A percentile compares a stretch with the other conserved stretches of the same genome.
Conservation (phyloP, 2,329 filamentous ascomycete genomes). For the Alternaria atra region DNA sequence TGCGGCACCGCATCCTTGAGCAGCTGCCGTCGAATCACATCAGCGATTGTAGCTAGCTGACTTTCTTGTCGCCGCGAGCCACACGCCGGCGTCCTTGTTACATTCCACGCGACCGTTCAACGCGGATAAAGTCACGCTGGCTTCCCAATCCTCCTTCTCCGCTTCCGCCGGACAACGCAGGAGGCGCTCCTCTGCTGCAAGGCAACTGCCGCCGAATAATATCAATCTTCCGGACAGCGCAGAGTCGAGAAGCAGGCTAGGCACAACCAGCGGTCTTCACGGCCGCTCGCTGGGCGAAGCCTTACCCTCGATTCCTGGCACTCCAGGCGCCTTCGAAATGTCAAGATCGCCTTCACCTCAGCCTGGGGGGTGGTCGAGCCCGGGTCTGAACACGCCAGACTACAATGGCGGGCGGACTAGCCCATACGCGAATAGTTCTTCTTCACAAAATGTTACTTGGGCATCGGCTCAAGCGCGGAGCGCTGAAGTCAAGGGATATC, state of each 20-base stretch:
- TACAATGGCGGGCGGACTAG: conserved; percentile 72
- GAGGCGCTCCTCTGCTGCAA: conserved; percentile 52
- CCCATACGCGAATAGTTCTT: conserved; percentile 63
- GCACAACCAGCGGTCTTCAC: conserved; percentile 45
- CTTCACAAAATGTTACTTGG: conserved; percentile 73
- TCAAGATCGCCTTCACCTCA: conserved; percentile 87
- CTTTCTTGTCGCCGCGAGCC: conserved; percentile 29
- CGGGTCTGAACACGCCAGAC: conserved; percentile 74
- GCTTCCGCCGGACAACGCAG: conserved; percentile 52
- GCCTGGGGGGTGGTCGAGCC: conserved; percentile 88
- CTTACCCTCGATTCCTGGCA: conserved; percentile 51
- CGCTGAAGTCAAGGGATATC: conserved; percentile 75
- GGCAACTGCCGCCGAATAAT: conserved; percentile 42
- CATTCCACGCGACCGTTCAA: conserved; percentile 37
- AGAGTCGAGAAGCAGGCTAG: conserved; percentile 38
- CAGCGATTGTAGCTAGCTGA: conserved; percentile 22
- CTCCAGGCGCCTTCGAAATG: conserved; percentile 64
- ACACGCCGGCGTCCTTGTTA: conserved; percentile 30
- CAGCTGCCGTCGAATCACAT: conserved; percentile 15
- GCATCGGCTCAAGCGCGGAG: conserved; percentile 82
- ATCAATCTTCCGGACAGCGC: conserved; percentile 42
- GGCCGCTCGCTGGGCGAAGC: conserved; percentile 43
- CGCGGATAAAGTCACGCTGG: conserved; percentile 47
- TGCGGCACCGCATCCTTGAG: conserved; percentile 26
- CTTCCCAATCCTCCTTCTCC: conserved; percentile 50